These are phyloP conservation scores for Backusella morwellensis DNA, from an alignment of 192 early-diverging fungal species.

Conservation along the genomic window DNA sequence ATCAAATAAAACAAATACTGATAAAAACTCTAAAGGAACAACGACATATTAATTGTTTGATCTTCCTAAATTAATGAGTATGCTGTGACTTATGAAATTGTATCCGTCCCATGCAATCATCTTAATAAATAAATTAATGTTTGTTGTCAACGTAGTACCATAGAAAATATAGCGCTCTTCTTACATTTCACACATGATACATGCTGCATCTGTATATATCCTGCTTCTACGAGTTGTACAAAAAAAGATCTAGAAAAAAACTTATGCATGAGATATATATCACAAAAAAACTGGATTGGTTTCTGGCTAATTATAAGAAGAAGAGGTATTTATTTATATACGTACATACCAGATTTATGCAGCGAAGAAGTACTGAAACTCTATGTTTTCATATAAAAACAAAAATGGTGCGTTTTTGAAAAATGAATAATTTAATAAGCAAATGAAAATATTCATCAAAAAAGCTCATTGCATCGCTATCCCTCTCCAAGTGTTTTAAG, in stretches of 20 bases:
- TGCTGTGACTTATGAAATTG: neutral
- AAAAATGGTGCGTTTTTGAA: neutral
- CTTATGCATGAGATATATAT: neutral
- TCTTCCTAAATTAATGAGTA: neutral
- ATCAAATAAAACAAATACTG: neutral
- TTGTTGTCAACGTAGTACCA: neutral
- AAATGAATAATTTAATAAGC: no score
- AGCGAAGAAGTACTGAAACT: neutral
- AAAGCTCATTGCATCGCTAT: neutral
- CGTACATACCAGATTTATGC: neutral
- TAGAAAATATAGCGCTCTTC: neutral
- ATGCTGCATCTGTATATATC: neutral
- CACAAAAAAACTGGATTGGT: neutral
- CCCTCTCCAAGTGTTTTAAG: neutral
- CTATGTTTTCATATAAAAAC: neutral
- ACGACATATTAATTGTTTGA: neutral
- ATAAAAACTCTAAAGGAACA: neutral
- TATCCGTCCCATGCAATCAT: neutral
- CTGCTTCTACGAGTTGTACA: neutral
- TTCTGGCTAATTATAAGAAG: neutral
- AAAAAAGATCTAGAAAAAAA: neutral
- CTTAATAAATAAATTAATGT: neutral
- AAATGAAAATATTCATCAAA: no score
- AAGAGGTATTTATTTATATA: neutral
- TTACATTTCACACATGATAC: neutral